A percentile compares a stretch with the other conserved stretches of the same genome.
Conservation (phyloP, 129 eudicot genomes). For the Helianthus annuus region HanXRQr2.0-SUNRISE NC_035441.2:166214587-166215086, state of each 20-base stretch:
- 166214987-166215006: neutral
- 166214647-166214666: too few relatives aligned
- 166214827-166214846: neutral
- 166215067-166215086: neutral
- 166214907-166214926: neutral
- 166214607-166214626: too few relatives aligned
- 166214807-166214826: neutral
- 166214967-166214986: neutral
- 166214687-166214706: too few relatives aligned
- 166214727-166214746: too few relatives aligned
- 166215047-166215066: neutral
- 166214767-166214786: too few relatives aligned
- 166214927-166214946: neutral
- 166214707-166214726: too few relatives aligned
- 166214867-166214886: neutral
- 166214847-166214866: neutral
- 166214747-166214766: too few relatives aligned
- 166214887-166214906: neutral
- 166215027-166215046: neutral
- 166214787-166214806: too few relatives aligned
- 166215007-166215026: neutral
- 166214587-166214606: too few relatives aligned
- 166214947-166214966: neutral
- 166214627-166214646: too few relatives aligned
- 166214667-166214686: too few relatives aligned